Base-by-base conservation (phyloP, 2,329 filamentous ascomycete species). In the Pestalotiopsis sp. region DNA sequence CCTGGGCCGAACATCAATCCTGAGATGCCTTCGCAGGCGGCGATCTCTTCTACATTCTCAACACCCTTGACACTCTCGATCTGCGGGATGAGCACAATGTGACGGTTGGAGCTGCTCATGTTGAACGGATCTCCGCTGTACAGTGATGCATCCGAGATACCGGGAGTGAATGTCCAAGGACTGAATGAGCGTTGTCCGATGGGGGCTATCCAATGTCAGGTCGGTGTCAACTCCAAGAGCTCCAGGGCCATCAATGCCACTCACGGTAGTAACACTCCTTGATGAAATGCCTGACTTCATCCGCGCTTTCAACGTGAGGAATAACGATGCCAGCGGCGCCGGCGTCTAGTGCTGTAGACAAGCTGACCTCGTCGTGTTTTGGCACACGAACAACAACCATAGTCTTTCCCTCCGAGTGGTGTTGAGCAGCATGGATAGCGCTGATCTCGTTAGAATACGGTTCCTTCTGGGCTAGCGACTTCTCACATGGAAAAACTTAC, bases 31-130 rank as follows among this genome's bases (percentile, higher is more conserved):
- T 68, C 66, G 59, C 66, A 60, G 45, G 70, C 67, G 6, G 73
- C 73, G 25, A 75, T 75, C 67, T 74, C 73, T 14, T 73, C 72
- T 2, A 72, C 36, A 67, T 74, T 75, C 58, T 71, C 68, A n/a
- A 75, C 9, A 23, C 71, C 73, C 70, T 75, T 70, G 62, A 75
- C 72, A 56, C 69, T 71, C 57, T 71, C 68, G 20, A 70, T 71
- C 69, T 75, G 73, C 60, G 73, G 65, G 61, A 75, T 73, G 14
- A 74, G 20, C 62, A 64, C 66, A 65, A 74, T 68, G 69, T 74
- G 73, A 6, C 68, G 68, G 68, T 75, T 75, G n/a, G 70, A 70
- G 36, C 27, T 71, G 58, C 64, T 56, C 69, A 74, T 73, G 70
- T 75, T 75, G 67, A 70, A 73, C 20, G 59, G 49, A 67, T 75